phyloP scores from a whole-genome alignment of 106 monocot species.

The Agapanthus africanus region DNA sequence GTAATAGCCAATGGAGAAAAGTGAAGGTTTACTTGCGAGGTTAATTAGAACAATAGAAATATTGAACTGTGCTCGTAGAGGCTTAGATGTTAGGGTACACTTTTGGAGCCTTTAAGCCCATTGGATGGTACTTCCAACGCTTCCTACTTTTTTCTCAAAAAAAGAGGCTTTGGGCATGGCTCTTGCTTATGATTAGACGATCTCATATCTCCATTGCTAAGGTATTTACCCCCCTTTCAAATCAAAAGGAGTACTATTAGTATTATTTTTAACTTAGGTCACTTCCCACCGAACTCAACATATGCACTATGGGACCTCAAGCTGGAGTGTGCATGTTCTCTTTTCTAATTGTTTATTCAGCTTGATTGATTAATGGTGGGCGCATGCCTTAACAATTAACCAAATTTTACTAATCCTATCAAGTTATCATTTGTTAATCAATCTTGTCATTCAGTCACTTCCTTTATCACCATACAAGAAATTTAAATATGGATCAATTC shows the following conservation, averaged over 20 bases:
- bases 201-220: neutral
- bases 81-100: neutral
- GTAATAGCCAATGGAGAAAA: no score
- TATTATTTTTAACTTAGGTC: neutral
- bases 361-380: neutral
- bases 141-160: neutral
- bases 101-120: neutral
- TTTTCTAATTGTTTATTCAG: neutral
- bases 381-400: neutral
- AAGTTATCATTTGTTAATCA: neutral
- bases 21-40: no score
- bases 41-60: no score
- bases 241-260: neutral
- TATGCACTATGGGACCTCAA: neutral
- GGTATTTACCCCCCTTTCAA: neutral
- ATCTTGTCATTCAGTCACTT: neutral
- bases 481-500: neutral
- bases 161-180: neutral
- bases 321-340: neutral
- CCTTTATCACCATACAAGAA: neutral
- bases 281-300: constrained; percentile 7
- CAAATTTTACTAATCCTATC: neutral
- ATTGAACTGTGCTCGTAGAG: no score
- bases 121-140: neutral
- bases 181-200: constrained; percentile 3